Evolutionary conservation across 129 eudicot genomes (phyloP).

Genomic region (Pseudognaphalium luteoalbum): DNA sequence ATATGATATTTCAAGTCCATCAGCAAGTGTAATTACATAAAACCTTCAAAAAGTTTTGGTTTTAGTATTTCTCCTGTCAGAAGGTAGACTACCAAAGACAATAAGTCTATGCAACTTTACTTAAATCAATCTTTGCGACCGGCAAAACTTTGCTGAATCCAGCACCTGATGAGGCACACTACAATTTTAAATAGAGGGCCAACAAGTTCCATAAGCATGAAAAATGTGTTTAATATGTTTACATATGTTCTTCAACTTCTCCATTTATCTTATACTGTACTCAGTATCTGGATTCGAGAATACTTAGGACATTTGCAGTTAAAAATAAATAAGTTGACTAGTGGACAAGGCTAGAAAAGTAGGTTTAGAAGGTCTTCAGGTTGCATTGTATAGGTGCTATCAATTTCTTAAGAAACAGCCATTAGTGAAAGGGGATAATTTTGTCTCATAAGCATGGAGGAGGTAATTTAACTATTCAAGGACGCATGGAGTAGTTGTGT

Average conservation of each 20-base stretch:
- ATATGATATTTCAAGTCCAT: too few species aligned
- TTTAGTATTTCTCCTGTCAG: too few species aligned
- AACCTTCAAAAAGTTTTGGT: too few species aligned
- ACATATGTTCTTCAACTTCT: background rate
- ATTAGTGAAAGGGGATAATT: background rate
- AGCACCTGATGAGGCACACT: too few species aligned
- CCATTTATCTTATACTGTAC: background rate
- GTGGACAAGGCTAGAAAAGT: background rate
- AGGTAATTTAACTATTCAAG: background rate
- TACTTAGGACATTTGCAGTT: constrained; percentile 2
- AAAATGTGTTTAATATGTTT: background rate
- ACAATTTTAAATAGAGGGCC: background rate
- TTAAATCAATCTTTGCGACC: too few species aligned
- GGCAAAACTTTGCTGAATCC: too few species aligned
- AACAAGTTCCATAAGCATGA: constrained; percentile 8
- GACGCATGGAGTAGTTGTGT: constrained; percentile 6
- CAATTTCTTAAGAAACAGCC: background rate
- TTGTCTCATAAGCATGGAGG: background rate
- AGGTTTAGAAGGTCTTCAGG: background rate
- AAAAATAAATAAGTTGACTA: constrained; percentile 2
- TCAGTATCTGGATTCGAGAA: background rate
- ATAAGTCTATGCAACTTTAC: too few species aligned
- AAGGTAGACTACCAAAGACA: too few species aligned
- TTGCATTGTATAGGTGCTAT: background rate
- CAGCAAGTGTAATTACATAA: too few species aligned